Evolutionary conservation across 352 stramenopile species (phyloP).

Genomic region (Saprolegnia diclina): DNA sequence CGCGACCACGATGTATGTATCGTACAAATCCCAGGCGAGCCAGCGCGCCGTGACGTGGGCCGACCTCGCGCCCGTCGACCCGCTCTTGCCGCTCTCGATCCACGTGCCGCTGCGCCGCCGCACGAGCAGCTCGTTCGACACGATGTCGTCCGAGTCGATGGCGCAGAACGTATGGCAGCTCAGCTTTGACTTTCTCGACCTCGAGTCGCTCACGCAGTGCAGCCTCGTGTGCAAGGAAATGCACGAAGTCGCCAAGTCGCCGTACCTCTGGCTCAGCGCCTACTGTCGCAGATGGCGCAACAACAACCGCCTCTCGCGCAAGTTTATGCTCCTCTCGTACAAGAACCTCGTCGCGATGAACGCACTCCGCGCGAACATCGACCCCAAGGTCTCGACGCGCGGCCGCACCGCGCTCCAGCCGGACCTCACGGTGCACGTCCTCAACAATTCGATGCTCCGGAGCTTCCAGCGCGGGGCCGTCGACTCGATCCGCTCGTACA

Average conservation of each 20-base stretch:
- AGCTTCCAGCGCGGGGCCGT: constrained; percentile 59
- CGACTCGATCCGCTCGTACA: constrained; percentile 61
- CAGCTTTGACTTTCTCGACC: constrained; percentile 67
- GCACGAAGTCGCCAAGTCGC: constrained; percentile 39
- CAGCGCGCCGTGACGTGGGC: constrained; percentile 1
- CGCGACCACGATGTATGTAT: constrained; percentile 14
- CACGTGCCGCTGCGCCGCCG: not conserved
- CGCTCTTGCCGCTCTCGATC: not conserved
- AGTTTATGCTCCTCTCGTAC: constrained; percentile 43
- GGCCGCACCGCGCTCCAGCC: constrained; percentile 38
- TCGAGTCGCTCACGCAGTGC: constrained; percentile 42
- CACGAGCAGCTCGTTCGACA: constrained; percentile 1
- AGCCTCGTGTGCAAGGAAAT: constrained; percentile 52
- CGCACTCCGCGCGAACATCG: constrained; percentile 30
- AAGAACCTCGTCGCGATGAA: constrained; percentile 43
- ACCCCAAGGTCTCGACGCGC: constrained; percentile 47
- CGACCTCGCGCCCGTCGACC: not conserved
- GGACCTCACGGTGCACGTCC: constrained; percentile 43
- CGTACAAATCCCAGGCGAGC: not conserved
- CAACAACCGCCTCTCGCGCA: constrained; percentile 28
- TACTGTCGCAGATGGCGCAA: constrained; percentile 61
- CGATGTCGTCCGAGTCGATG: constrained; percentile 31
- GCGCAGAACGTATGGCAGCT: constrained; percentile 55
- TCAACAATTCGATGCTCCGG: constrained; percentile 83
- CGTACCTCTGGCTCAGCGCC: constrained; percentile 44